Evolutionary conservation across 1,284 basidiomycete species (phyloP), one percentile per base, ranked within the genome.

Genomic region (Naganishia albida): DNA sequence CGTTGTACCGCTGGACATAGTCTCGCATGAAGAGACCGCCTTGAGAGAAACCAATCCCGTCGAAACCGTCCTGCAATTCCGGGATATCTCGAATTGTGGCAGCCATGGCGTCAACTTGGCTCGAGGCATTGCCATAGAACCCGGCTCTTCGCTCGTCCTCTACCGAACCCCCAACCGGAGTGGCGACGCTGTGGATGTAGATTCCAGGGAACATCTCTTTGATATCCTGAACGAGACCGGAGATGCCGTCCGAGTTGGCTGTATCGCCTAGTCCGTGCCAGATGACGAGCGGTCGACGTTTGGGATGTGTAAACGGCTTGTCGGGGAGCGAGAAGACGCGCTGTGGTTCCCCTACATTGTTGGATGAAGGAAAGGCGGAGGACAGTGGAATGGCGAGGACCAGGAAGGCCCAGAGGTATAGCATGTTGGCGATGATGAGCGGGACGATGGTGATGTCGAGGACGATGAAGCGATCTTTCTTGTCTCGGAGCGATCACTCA

Each of bases 11-110:
- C 75, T 98, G 90, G 18, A 91, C 86, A 70, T 94, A 93, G 38
- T 88, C 93, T 15, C 95, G 85, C 46, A 98, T 83, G 77, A 97
- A 94, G 71, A 96, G 91, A 1, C 95, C 94, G 40, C 90, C 93
- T 84, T 96, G 93, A 0, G 90, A 93, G 77, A 96, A 90, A 0
- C 93, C 93, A 64, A 96, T 88, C 2, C 88, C 93, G 76, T 96
- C 65, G 46, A 66, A 66, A 64, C 93, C 93, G 46, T 77, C 72
- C 52, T 80, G 67, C 8, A 98, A 83, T 72, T 95, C 88, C 0
- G 87, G 82, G 28, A 93, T 83, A 1, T 76, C 80, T 30, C 80
- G 79, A 2, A 97, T 80, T 75, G 94, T 88, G 49, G 84, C 81
- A 48, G 64, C 56, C 4, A 65, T 42, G 28, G 50, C 39, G 42